A percentile compares a stretch with the other conserved stretches of the same genome.
Evolutionary conservation across 179 eudicot species (phyloP).

Genomic region (Nepenthes alata): DNA sequence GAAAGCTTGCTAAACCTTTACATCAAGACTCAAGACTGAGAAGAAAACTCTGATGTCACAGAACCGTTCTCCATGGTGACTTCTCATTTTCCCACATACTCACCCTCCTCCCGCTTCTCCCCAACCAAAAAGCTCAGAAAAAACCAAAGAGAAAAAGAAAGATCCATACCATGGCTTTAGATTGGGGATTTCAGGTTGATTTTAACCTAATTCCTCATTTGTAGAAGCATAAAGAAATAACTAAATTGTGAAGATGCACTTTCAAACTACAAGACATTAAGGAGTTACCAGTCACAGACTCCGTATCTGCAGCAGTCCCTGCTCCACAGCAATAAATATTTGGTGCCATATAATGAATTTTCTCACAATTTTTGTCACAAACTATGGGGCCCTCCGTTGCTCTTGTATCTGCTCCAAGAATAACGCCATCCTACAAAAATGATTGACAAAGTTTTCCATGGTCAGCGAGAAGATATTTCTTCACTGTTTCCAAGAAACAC

Average conservation of each 20-base stretch:
- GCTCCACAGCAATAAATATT: constrained; percentile 98
- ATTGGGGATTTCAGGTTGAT: not conserved
- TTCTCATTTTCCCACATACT: no score
- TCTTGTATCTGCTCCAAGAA: constrained; percentile 95
- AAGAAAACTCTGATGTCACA: no score
- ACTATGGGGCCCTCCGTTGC: constrained; percentile 98
- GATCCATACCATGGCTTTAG: no score
- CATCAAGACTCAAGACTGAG: no score
- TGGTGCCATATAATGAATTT: constrained; percentile 96
- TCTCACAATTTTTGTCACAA: constrained; percentile 93
- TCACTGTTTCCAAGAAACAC: no score
- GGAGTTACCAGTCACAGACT: constrained; percentile 75
- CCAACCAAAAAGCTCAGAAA: no score
- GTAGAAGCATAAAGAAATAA: not conserved
- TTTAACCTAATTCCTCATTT: not conserved
- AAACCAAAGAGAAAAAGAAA: no score
- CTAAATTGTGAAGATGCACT: not conserved
- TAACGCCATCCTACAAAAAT: constrained; percentile 65
- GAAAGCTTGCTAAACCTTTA: no score
- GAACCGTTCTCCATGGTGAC: no score
- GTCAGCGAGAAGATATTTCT: no score
- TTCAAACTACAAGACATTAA: not conserved
- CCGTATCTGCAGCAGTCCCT: constrained; percentile 97
- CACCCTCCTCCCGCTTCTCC: no score
- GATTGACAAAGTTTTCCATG: not conserved